Evolutionary conservation across 2,329 filamentous ascomycete species (phyloP).

Genomic region (Myriosclerotinia duriaeana): DNA sequence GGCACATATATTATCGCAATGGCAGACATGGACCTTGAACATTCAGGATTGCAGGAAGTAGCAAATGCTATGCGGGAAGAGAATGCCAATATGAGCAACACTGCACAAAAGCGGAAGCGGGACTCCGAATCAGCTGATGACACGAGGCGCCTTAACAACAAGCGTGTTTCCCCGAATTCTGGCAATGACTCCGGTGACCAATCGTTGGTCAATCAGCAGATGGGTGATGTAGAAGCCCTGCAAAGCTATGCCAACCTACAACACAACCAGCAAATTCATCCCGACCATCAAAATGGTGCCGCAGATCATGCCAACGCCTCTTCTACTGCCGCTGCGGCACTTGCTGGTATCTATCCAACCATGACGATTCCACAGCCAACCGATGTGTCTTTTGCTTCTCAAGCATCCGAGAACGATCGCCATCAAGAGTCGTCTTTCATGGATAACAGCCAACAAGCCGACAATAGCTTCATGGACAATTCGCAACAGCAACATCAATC

Average conservation of each 20-base stretch:
- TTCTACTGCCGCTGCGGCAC: conserved; percentile 59
- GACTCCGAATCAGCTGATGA: conserved; percentile 42
- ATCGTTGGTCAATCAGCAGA: conserved; percentile 32
- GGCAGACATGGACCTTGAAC: conserved; percentile 42
- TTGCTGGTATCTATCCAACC: conserved; percentile 46
- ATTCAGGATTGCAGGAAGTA: conserved; percentile 42
- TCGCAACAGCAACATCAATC: conserved; percentile 40
- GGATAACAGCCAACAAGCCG: conserved; percentile 41
- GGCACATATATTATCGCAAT: conserved; percentile 32
- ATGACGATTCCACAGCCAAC: conserved; percentile 58
- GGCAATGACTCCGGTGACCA: conserved; percentile 34
- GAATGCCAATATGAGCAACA: conserved; percentile 29
- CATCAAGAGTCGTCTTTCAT: conserved; percentile 44
- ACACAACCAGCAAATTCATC: conserved; percentile 45
- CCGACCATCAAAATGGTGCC: conserved; percentile 54
- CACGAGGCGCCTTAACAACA: conserved; percentile 39
- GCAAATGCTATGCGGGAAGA: conserved; percentile 42
- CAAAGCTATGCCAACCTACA: conserved; percentile 46
- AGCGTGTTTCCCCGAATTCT: conserved; percentile 41
- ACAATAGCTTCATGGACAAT: conserved; percentile 43
- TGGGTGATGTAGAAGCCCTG: conserved; percentile 38
- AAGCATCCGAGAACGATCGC: conserved; percentile 44
- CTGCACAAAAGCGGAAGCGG: conserved; percentile 41
- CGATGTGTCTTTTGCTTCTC: conserved; percentile 52
- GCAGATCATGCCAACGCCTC: conserved; percentile 46